Evolutionary conservation across 2,329 filamentous ascomycete genomes (phyloP), one percentile per base, ranked within the genome.

Genomic region (Aspergillus transmontanensis): DNA sequence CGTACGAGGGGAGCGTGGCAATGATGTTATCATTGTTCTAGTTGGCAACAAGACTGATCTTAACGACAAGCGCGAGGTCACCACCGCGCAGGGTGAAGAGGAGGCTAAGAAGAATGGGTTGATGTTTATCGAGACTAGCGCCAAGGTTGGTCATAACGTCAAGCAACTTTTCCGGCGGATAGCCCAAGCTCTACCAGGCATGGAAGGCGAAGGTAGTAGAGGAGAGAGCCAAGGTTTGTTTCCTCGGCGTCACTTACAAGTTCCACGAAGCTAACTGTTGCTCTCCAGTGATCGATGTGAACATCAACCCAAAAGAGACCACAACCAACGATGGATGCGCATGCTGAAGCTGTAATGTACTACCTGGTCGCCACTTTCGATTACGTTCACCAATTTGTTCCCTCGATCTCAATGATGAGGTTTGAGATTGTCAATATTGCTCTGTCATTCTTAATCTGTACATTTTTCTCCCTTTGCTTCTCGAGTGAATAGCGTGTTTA

Each of bases 31-130:
- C 73, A 98, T 99, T 73, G 95, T 99, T 54, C 83, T 99, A 54
- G 96, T 99, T 45, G 95, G 95, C 70, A 99, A 99, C 85, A 99
- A 99, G 89, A 99, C 95, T 51, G 95, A 99, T 85, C 81, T 99
- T 79, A 96, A 95, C 80, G 95, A 99, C 80, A 98, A 97, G 86
- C 88, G 95, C 60, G 94, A 99, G 81, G 95, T 99, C 65, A 99
- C 94, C 48, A 96, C 93, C 41, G 90, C 92, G 75, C 94, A 98
- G 80, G 95, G 95, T 64, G 95, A 99, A 80, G 95, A 98, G 73
- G 95, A 99, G 82, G 94, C 94, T 50, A 97, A 96, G 87, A 94
- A 94, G 85, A 94, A 97, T 80, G 95, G 95, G 69, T 84, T 97
- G 70, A 97, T 99, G 92, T 99, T 99, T 76, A 95, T 99, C 72